phyloP scores from a whole-genome alignment of 257 asterid genomes.

The Nicotiana attenuata region DNA sequence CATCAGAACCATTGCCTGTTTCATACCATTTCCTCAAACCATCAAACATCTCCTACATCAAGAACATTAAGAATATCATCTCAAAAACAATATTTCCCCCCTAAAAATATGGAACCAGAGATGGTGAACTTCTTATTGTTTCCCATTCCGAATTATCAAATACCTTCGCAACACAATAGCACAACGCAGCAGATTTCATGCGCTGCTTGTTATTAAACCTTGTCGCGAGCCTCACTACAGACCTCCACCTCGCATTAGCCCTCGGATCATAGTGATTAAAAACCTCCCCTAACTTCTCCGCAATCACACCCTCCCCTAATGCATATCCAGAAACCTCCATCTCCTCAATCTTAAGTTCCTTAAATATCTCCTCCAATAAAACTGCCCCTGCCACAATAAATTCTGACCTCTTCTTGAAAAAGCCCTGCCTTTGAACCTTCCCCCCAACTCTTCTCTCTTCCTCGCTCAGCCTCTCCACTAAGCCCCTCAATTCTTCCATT shows the following conservation, averaged over 20 bases:
- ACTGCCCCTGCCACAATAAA: constrained; percentile 65
- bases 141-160: not conserved
- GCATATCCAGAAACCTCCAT: constrained; percentile 77
- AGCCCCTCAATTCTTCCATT: constrained; percentile 46
- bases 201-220: constrained; percentile 57
- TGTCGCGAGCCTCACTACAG: constrained; percentile 46
- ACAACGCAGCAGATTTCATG: constrained; percentile 55
- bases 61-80: constrained; percentile 14
- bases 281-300: constrained; percentile 53
- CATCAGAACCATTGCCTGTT: constrained; percentile 10
- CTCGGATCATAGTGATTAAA: constrained; percentile 39
- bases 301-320: constrained; percentile 68
- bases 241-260: constrained; percentile 69
- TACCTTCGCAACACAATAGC: constrained; percentile 60
- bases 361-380: constrained; percentile 58
- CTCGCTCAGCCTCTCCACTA: constrained; percentile 40
- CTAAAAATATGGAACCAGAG: not conserved
- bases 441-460: constrained; percentile 45
- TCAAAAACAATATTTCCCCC: not conserved
- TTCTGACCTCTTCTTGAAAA: constrained; percentile 48
- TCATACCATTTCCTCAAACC: constrained; percentile 45
- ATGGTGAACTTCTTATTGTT: not conserved
- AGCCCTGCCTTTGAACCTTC: constrained; percentile 28
- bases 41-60: constrained; percentile 56
- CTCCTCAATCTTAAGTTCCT: constrained; percentile 47